Conservation (phyloP, 345 rosid genomes). For the Lagerstroemia speciosa region DNA sequence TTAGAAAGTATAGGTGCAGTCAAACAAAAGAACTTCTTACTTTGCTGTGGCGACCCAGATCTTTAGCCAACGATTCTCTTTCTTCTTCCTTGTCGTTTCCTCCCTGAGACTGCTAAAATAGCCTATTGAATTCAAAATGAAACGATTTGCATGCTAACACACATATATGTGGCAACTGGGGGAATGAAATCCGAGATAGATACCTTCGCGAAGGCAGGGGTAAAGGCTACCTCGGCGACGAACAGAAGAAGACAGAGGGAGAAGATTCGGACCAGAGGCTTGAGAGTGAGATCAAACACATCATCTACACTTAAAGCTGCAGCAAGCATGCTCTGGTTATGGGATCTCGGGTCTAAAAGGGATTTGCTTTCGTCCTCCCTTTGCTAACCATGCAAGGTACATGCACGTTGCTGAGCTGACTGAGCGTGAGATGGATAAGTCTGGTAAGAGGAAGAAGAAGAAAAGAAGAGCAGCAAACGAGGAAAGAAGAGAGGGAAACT, state of each 20-base stretch:
- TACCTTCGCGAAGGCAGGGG: constrained; percentile 43
- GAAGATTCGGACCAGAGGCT: constrained; percentile 2
- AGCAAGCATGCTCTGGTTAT: background rate
- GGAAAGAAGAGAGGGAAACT: too few species aligned
- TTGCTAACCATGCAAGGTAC: background rate
- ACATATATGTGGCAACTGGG: background rate
- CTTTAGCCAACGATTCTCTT: constrained; percentile 29
- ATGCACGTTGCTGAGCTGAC: too few species aligned
- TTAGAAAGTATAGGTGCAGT: background rate
- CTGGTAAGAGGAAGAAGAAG: too few species aligned
- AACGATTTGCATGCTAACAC: background rate
- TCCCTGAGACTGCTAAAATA: constrained; percentile 31
- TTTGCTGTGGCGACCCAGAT: constrained; percentile 94
- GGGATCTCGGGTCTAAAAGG: background rate
- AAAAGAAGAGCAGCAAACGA: too few species aligned
- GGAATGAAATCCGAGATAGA: background rate
- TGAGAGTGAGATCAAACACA: constrained; percentile 30
- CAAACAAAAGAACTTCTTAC: constrained; percentile 18
- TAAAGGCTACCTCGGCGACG: constrained; percentile 15
- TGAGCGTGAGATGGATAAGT: background rate
- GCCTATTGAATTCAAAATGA: background rate
- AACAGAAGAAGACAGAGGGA: constrained; percentile 22
- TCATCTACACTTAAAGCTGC: background rate
- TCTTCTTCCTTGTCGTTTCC: constrained; percentile 46
- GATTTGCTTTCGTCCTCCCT: background rate